Evolutionary conservation across 179 eudicot species (phyloP), one percentile per base, ranked within the genome.

Genomic region (Gypsophila paniculata): DNA sequence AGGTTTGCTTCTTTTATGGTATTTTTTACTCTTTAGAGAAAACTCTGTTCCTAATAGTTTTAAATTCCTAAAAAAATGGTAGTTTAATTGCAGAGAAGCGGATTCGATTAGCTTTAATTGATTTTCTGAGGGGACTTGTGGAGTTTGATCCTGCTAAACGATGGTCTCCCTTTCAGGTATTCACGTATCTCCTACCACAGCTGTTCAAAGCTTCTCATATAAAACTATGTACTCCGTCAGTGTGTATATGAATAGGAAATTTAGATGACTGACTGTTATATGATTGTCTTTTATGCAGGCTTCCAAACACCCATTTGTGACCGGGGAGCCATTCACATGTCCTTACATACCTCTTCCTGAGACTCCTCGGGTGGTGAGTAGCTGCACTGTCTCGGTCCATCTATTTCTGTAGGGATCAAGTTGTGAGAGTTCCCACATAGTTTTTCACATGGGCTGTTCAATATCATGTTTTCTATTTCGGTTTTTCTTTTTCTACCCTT

Each of bases 121-220:
- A 93, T 86, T 93, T 93, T 77, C 83, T 93, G 80, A 88, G 87
- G 86, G 98, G 98, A 59, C 98, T 93, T 72, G 91, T 93, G 58
- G 97, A 89, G 80, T 91, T 93, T 78, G 98, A 93, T 85, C 98
- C 98, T 67, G 85, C 83, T 48, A 93, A 89, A 75, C 83, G 98
- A 67, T 93, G 98, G 98, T 91, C 97, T n/a, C 98, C 98, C 22
- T 66, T 85, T 81, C 98, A 93, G 98, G 98, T 93, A 23, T 65
- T 65, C 48, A 48, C 32, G 17, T 1, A 61, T 66, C 36, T 60
- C 19, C 21, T 67, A 68, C 7, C 19, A 23, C 68, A 17, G 68
- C 8, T 1, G 14, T 17, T 64, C 39, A 4, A 36, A 34, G 8
- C 8, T 29, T 49, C 7, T 38, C 51, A 9, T n/a, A 29, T 11